phyloP scores from a whole-genome alignment of 108 stramenopile species.

The Cyclotella choctawhatcheeana region DNA sequence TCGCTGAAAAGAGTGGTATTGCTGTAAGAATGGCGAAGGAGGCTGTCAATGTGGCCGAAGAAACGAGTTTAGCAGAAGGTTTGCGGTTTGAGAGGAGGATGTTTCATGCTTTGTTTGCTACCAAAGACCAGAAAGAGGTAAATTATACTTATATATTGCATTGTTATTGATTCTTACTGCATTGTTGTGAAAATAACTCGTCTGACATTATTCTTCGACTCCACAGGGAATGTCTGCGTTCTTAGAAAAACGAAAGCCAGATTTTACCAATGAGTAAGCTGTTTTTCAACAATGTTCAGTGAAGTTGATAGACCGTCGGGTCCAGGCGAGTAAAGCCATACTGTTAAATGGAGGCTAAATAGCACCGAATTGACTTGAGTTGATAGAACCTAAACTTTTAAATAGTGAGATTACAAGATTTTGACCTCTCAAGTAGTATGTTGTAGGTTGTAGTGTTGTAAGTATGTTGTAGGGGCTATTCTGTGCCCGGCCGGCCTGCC shows the following conservation, averaged over 20 bases:
- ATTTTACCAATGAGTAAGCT: conserved; percentile 69
- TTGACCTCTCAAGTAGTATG: too few species aligned
- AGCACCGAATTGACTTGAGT: too few species aligned
- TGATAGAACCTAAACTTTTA: too few species aligned
- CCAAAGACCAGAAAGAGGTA: conserved; percentile 98
- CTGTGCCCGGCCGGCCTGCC: too few species aligned
- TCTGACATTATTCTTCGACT: not conserved
- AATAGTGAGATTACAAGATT: too few species aligned
- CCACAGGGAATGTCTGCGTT: conserved; percentile 85
- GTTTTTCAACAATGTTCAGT: too few species aligned
- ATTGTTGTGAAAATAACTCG: not conserved
- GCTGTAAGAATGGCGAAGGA: conserved; percentile 92
- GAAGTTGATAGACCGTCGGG: too few species aligned
- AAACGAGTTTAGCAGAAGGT: conserved; percentile 92
- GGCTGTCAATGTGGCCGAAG: conserved; percentile 96
- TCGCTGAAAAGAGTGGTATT: conserved; percentile 90
- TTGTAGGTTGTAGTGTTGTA: too few species aligned
- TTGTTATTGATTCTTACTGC: not conserved
- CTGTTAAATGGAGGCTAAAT: too few species aligned
- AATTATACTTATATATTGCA: not conserved
- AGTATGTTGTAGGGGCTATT: too few species aligned
- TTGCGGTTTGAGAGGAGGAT: conserved; percentile 94
- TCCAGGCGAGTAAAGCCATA: too few species aligned
- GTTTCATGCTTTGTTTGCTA: conserved; percentile 97
- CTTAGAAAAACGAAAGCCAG: conserved; percentile 78